A percentile compares a stretch with the other conserved stretches of the same genome.
These are phyloP conservation scores for Colletotrichum sublineola DNA, from an alignment of 2,329 filamentous ascomycete species.

Conservation along the genomic window DNA sequence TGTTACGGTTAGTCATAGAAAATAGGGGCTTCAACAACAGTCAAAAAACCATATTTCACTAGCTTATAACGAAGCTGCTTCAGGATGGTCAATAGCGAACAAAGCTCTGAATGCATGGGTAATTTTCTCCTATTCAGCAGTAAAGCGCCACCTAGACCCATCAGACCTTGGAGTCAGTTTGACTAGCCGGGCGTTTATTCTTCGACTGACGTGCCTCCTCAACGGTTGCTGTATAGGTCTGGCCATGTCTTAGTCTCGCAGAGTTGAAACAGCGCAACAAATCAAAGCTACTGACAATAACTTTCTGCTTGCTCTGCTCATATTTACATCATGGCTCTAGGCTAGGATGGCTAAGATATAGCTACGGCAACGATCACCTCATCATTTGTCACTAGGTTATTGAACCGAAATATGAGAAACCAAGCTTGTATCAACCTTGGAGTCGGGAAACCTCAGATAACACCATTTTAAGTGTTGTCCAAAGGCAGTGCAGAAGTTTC, in stretches of 20 bases:
- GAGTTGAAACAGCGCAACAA: neutral
- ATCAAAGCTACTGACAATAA: neutral
- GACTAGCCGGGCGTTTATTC: neutral
- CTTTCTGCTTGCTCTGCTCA: neutral
- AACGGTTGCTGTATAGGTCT: neutral
- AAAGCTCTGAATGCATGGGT: accelerated
- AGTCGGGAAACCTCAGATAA: neutral
- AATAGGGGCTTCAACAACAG: neutral
- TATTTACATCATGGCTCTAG: neutral
- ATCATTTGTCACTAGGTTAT: neutral
- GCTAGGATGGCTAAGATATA: neutral
- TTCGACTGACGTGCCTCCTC: neutral
- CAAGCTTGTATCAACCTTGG: neutral
- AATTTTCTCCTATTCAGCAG: neutral
- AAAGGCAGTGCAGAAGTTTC: neutral
- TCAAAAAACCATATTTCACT: neutral
- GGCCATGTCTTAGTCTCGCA: neutral
- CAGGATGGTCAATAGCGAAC: neutral
- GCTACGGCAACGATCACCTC: neutral
- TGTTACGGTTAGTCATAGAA: neutral
- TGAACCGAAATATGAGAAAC: neutral
- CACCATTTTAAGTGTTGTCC: neutral
- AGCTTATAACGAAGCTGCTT: neutral
- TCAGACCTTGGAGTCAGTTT: neutral
- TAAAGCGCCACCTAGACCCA: neutral